Conservation (phyloP, 805 yeast genomes). For the Cyberlindnera galapagoensis region DNA sequence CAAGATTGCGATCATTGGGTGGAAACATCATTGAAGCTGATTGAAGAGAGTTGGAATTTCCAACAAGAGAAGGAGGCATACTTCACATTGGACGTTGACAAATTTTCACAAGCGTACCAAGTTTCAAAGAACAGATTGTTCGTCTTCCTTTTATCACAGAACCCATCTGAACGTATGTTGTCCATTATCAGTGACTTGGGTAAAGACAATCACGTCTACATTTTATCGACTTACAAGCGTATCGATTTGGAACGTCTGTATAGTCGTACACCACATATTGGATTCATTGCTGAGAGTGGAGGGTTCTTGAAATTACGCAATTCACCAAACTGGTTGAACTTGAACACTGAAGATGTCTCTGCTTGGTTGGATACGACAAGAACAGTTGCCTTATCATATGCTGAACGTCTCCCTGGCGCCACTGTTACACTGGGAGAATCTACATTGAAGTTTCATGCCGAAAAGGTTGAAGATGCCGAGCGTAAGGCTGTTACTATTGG, state of each 20-base stretch:
- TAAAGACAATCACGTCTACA: conserved; percentile 54
- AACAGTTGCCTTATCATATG: conserved; percentile 49
- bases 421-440: conserved; percentile 69
- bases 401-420: conserved; percentile 78
- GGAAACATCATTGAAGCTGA: conserved; percentile 42
- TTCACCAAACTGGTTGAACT: conserved; percentile 23
- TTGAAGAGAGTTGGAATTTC: conserved; percentile 46
- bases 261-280: conserved; percentile 61
- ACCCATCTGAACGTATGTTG: conserved; percentile 57
- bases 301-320: conserved; percentile 60
- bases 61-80: conserved; percentile 35
- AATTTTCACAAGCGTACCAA: conserved; percentile 24
- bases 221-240: conserved; percentile 60
- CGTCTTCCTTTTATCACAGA: conserved; percentile 39
- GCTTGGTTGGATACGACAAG: conserved; percentile 56
- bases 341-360: conserved; percentile 19
- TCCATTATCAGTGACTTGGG: conserved; percentile 54
- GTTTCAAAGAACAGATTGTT: conserved; percentile 34
- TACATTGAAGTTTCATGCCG: conserved; percentile 70
- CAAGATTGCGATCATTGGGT: conserved; percentile 81
- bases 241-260: conserved; percentile 62
- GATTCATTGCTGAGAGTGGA: conserved; percentile 88
- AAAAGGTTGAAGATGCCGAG: conserved; percentile 54
- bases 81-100: conserved; percentile 26
- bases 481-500: conserved; percentile 69